Percentiles rank a stretch among this genome's conserved stretches.
Evolutionary conservation across 2,329 filamentous ascomycete species (phyloP).

Genomic region (Penicillium italicum): DNA sequence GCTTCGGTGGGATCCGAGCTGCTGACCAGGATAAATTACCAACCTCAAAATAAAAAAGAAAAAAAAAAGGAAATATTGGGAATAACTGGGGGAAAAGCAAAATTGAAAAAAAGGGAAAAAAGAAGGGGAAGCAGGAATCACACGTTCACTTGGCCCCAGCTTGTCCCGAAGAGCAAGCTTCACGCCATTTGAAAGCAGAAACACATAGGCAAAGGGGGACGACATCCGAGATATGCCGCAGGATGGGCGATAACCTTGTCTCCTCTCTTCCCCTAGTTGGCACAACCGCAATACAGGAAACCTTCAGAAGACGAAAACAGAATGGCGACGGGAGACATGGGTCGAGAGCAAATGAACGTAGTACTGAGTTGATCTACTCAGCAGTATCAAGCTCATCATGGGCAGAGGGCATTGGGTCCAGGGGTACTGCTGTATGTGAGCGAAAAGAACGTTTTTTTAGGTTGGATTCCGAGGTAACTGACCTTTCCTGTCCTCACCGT

Average conservation of each 20-base stretch:
- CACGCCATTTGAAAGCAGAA: slow-evolving; percentile 1
- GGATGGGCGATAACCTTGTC: neutral
- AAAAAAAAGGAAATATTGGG: slow-evolving; percentile 1
- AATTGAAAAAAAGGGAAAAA: neutral
- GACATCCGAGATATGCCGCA: neutral
- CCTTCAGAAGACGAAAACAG: neutral
- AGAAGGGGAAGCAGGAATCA: slow-evolving; percentile 3
- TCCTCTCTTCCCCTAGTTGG: neutral
- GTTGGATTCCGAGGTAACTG: slow-evolving; percentile 15
- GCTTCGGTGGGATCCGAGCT: slow-evolving; percentile 27
- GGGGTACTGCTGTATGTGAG: slow-evolving; percentile 41
- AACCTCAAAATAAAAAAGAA: slow-evolving; percentile 8
- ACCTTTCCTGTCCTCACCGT: slow-evolving; percentile 92
- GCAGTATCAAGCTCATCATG: slow-evolving; percentile 96
- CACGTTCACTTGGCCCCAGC: neutral
- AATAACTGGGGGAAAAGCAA: neutral
- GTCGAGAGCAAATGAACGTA: slow-evolving; percentile 5
- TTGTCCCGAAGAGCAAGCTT: neutral
- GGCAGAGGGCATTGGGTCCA: slow-evolving; percentile 75
- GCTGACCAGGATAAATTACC: slow-evolving; percentile 29
- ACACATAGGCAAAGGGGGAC: neutral
- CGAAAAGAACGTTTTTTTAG: neutral
- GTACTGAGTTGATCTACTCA: slow-evolving; percentile 54
- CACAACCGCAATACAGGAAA: neutral
- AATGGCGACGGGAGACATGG: neutral